Evolutionary conservation across 2,329 filamentous ascomycete genomes (phyloP), one percentile per base, ranked within the genome.

Genomic region (Cercospora zeae-maydis): DNA sequence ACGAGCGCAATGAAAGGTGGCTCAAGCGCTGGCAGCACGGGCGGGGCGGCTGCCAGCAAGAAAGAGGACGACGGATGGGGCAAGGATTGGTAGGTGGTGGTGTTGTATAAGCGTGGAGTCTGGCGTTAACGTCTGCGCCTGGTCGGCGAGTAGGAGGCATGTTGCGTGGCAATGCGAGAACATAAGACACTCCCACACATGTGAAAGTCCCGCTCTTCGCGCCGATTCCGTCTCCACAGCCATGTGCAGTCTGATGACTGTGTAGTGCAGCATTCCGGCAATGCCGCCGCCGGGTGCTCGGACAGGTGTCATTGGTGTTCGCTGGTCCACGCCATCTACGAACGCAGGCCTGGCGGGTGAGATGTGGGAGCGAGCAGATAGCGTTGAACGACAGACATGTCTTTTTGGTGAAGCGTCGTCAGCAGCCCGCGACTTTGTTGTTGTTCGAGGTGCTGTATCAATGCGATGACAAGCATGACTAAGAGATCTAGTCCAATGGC

Each of bases 1-100:
- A 89, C 86, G n/a, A 82, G 81, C 66, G 86, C 86, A 16, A 84
- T 88, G 81, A 87, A 84, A 74, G 61, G 64, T 1, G 53, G 66
- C 30, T 56, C 62, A 58, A 62, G 64, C 34, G 65, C 71, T 31
- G 63, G 67, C 10, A 69, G 67, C n/a, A 65, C 69, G 3, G 63
- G 65, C 4, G 68, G 64, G 1, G 70, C 72, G 11, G 54, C 36
- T 31, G 67, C 66, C 21, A 71, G 71, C 45, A 80, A 81, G 69
- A 80, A 80, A 63, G 81, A 85, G 65, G 84, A 86, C 61, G 83
- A 84, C 59, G 78, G 76, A 19, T 86, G 84, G 84, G 81, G 83
- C 56, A 83, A 86, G 57, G 57, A 59, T 37, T 37, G 45, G 56
- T 82, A 80, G 80, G 27, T 47, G 42, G 51, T 39, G 42, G 42